Evolutionary conservation across 2,329 filamentous ascomycete genomes (phyloP).

Genomic region (Mycosphaerella arachidis): DNA sequence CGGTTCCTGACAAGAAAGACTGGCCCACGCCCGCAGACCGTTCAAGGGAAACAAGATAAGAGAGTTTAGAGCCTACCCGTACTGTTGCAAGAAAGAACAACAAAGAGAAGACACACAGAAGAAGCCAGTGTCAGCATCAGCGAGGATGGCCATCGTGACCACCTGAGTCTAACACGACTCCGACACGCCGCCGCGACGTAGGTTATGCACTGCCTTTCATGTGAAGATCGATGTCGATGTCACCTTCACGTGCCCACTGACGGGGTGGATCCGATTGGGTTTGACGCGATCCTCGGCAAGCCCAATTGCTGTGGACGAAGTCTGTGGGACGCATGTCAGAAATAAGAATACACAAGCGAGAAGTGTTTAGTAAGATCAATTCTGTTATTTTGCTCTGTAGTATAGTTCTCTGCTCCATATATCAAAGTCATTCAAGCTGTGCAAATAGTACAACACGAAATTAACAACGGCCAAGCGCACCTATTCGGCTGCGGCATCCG

Average conservation of each 20-base stretch:
- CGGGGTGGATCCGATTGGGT: neutral
- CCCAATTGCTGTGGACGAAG: neutral
- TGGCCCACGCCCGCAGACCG: neutral
- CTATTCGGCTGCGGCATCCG: slow-evolving; percentile 7
- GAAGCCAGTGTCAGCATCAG: neutral
- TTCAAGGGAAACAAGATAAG: neutral
- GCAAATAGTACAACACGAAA: slow-evolving; percentile 3
- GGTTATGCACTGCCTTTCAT: slow-evolving; percentile 1
- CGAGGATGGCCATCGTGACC: slow-evolving; percentile 2
- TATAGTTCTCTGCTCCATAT: neutral
- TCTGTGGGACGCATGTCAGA: neutral
- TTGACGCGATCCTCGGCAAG: neutral
- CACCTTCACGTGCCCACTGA: neutral
- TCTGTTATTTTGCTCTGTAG: neutral
- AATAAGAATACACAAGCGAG: neutral
- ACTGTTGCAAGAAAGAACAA: neutral
- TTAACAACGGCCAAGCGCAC: neutral
- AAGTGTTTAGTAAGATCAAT: neutral
- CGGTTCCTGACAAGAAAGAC: neutral
- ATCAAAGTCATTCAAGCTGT: neutral
- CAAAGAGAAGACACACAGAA: neutral
- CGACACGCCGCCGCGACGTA: neutral
- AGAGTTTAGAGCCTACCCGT: neutral
- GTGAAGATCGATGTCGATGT: neutral
- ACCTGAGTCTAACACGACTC: neutral